phyloP scores from a whole-genome alignment of 176 grass and related monocot genomes.

The Carex cristatella region DNA sequence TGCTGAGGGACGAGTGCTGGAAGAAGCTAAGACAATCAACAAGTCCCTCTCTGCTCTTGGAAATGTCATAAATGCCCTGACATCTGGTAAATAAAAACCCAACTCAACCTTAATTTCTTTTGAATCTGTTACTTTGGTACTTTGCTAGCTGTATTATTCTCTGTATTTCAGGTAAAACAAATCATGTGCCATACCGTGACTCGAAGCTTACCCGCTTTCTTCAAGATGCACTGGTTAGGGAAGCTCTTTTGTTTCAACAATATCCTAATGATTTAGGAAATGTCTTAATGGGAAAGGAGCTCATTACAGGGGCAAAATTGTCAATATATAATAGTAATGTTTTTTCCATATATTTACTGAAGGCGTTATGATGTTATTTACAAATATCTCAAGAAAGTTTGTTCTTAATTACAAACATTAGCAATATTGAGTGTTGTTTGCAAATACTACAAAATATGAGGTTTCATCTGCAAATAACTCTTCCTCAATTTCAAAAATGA shows the following conservation, averaged over 20 bases:
- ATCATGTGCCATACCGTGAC: constrained; percentile 77
- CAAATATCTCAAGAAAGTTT: neutral
- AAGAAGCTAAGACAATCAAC: constrained; percentile 90
- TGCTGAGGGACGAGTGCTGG: constrained; percentile 71
- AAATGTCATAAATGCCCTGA: constrained; percentile 92
- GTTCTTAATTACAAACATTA: neutral
- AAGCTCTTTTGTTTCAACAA: neutral
- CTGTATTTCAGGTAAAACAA: constrained; percentile 56
- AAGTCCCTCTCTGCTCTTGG: constrained; percentile 84
- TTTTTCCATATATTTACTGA: neutral
- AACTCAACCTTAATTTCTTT: neutral
- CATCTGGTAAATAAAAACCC: constrained; percentile 45
- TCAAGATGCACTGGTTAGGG: constrained; percentile 83
- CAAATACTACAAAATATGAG: neutral
- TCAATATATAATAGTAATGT: neutral
- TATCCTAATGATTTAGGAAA: neutral
- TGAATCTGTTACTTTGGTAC: neutral
- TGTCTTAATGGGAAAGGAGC: constrained; percentile 3
- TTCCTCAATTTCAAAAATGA: neutral
- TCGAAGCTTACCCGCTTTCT: constrained; percentile 93
- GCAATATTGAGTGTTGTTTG: neutral
- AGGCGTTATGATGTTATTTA: neutral
- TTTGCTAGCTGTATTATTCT: constrained; percentile 17
- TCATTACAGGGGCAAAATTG: neutral
- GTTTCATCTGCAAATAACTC: neutral